A percentile compares a stretch with the other conserved stretches of the same genome.
phyloP scores from a whole-genome alignment of 176 grass and related monocot genomes.

The Chloris gayana region DNA sequence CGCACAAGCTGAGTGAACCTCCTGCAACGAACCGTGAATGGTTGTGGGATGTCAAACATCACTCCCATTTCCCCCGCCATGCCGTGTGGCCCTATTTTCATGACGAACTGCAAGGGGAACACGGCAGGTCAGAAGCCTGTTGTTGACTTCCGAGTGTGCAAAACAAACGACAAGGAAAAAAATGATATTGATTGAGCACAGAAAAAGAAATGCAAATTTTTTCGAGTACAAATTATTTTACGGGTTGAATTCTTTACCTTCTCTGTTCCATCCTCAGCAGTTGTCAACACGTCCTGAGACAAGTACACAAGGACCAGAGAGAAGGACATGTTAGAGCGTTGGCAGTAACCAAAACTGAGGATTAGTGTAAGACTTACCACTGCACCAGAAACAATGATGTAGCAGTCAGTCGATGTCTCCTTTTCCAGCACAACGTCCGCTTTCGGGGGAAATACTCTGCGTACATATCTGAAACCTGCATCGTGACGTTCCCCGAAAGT shows the following conservation, averaged over 20 bases:
- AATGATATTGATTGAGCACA: neutral
- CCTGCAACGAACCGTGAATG: conserved; percentile 55
- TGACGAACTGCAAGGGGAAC: conserved; percentile 1
- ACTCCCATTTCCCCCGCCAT: conserved; percentile 65
- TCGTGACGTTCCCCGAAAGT: neutral
- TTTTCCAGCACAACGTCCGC: conserved; percentile 55
- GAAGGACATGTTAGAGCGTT: neutral
- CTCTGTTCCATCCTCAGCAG: conserved; percentile 18
- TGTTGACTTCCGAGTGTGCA: neutral
- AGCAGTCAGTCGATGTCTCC: conserved; percentile 51
- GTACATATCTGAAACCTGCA: conserved; percentile 26
- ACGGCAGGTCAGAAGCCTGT: neutral
- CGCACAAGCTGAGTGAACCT: conserved; percentile 47
- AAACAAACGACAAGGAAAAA: neutral
- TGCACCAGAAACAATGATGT: conserved; percentile 55
- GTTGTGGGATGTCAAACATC: conserved; percentile 58
- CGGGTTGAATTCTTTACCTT: neutral
- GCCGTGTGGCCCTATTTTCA: conserved; percentile 38
- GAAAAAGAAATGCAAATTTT: neutral
- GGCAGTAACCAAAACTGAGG: neutral
- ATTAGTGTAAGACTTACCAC: conserved; percentile 28
- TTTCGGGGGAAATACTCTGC: conserved; percentile 55
- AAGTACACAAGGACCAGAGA: neutral
- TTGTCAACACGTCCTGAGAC: conserved; percentile 26
- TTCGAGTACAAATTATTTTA: neutral